Evolutionary conservation across 2,329 filamentous ascomycete genomes (phyloP).

Genomic region (Fusarium sp.): DNA sequence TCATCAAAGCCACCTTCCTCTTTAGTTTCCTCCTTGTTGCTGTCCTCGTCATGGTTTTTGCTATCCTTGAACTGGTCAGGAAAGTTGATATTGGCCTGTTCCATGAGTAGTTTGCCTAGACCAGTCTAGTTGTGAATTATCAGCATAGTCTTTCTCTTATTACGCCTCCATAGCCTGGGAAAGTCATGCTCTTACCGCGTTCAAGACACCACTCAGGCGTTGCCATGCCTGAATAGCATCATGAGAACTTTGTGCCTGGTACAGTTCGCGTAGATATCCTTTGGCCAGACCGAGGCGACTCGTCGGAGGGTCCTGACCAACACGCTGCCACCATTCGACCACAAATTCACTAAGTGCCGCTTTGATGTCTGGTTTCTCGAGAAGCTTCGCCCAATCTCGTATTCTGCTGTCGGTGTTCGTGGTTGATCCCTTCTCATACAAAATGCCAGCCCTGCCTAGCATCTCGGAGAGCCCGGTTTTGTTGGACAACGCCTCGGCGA

Average conservation of each 20-base stretch:
- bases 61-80: background rate
- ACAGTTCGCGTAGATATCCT: background rate
- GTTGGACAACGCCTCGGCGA: slow-evolving; percentile 31
- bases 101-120: background rate
- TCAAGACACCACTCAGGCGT: background rate
- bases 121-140: background rate
- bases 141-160: background rate
- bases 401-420: background rate
- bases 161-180: background rate
- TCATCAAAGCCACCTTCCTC: background rate
- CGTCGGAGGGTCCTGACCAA: background rate
- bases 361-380: background rate
- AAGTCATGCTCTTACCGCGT: background rate
- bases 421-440: background rate
- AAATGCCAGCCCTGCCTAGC: slow-evolving; percentile 11
- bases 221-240: background rate
- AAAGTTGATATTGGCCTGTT: slow-evolving; percentile 7
- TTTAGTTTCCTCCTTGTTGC: background rate
- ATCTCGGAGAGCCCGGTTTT: slow-evolving; percentile 23
- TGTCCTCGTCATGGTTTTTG: background rate
- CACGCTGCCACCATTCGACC: slow-evolving; percentile 1
- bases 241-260: background rate
- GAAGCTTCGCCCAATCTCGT: background rate
- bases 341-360: background rate
- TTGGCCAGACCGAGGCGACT: background rate